A percentile compares a stretch with the other conserved stretches of the same genome.
These are phyloP conservation scores for Flaveria robusta DNA, from an alignment of 129 eudicot genomes.

Conservation along the genomic window DNA sequence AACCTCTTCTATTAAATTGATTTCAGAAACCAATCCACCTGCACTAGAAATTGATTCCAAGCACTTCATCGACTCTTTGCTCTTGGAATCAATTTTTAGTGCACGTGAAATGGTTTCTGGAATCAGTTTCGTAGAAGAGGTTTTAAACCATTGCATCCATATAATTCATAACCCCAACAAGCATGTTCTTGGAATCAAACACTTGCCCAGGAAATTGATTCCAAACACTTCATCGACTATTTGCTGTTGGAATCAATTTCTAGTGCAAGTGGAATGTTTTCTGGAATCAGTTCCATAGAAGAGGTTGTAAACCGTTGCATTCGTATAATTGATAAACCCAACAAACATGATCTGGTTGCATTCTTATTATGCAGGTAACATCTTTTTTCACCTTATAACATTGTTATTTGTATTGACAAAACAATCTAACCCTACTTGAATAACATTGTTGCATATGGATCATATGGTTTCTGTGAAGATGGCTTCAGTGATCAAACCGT, in stretches of 20 bases:
- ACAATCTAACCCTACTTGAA: constrained; percentile 4
- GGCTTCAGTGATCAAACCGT: constrained; percentile 72
- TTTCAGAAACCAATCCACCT: background rate
- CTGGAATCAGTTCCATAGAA: constrained; percentile 36
- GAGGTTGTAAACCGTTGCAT: constrained; percentile 59
- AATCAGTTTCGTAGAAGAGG: no score
- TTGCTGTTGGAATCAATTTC: no score
- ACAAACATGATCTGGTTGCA: constrained; percentile 41
- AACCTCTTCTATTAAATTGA: constrained; percentile 51
- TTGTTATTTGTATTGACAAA: background rate
- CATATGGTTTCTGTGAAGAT: constrained; percentile 53
- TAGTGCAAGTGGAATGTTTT: background rate
- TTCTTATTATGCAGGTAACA: constrained; percentile 74
- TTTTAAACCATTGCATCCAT: no score
- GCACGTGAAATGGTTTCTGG: no score
- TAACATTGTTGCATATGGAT: constrained; percentile 39
- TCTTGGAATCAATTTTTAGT: constrained; percentile 35
- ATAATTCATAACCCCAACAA: no score
- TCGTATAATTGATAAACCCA: constrained; percentile 53
- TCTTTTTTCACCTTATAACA: constrained; percentile 21
- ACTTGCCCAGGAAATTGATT: no score
- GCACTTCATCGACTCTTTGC: no score
- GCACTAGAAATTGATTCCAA: constrained; percentile 12
- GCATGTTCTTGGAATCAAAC: no score
- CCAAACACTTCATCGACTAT: no score